These are phyloP conservation scores for Pseudogymnoascus sp. DNA, from an alignment of 2,329 filamentous ascomycete species.

Conservation along the genomic window DNA sequence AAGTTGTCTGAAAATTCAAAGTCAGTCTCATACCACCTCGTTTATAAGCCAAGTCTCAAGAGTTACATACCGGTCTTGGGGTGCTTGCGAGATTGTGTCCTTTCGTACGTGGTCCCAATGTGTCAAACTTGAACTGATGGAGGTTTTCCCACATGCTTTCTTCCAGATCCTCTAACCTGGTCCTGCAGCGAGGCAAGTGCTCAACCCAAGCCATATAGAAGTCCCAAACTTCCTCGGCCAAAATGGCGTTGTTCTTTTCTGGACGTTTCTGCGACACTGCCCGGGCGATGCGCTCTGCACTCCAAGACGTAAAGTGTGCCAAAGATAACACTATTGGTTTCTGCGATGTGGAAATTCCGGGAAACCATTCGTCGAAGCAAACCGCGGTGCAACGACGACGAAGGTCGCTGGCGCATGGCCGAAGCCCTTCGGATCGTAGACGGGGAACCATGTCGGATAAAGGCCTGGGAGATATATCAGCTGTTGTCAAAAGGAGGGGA, in stretches of 20 bases:
- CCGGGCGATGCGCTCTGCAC: slow-evolving; percentile 19
- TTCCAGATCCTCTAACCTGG: neutral
- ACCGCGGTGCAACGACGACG: neutral
- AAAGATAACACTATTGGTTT: slow-evolving; percentile 15
- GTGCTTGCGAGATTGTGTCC: neutral
- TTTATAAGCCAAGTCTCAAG: neutral
- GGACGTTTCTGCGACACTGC: neutral
- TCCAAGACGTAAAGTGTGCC: slow-evolving; percentile 19
- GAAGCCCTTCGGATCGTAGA: slow-evolving; percentile 2
- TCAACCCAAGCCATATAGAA: slow-evolving; percentile 15
- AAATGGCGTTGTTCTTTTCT: neutral
- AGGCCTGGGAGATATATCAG: neutral
- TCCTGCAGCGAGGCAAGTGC: neutral
- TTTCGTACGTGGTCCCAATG: neutral
- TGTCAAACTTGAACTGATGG: neutral
- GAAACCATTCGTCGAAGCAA: neutral
- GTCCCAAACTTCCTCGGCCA: slow-evolving; percentile 18
- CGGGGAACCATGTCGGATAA: neutral
- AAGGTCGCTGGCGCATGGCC: neutral
- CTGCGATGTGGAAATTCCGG: neutral
- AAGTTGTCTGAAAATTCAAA: neutral
- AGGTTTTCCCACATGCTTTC: slow-evolving; percentile 11
- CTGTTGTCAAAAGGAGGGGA: neutral
- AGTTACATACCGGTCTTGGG: neutral
- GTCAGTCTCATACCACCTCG: neutral